phyloP scores from a whole-genome alignment of 768 basidiomycete genomes.

The Steccherinum ochraceum region DNA sequence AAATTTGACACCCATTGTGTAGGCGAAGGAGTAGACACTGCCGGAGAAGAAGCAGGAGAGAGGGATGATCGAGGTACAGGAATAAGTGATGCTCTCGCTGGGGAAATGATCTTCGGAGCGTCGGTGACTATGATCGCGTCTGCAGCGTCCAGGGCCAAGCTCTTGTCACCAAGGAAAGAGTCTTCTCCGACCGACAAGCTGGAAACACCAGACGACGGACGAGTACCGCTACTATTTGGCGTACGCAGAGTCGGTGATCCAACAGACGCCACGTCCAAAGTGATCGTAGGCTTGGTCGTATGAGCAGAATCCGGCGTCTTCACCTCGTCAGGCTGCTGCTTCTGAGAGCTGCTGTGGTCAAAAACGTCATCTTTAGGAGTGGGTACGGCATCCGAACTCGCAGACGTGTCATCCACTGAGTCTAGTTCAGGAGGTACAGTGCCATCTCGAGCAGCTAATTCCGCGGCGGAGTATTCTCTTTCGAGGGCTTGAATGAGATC shows the following conservation, averaged over 20 bases:
- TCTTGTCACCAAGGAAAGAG: slow-evolving; percentile 2
- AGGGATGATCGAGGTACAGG: slow-evolving; percentile 12
- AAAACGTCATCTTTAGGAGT: slow-evolving; percentile 11
- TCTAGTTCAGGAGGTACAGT: slow-evolving; percentile 1
- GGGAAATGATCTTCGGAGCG: slow-evolving; percentile 10
- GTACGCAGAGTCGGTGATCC: background rate
- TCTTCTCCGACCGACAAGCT: background rate
- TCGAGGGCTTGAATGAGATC: no score
- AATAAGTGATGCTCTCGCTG: slow-evolving; percentile 8
- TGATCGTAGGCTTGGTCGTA: background rate
- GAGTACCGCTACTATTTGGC: background rate
- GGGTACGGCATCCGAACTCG: slow-evolving; percentile 11
- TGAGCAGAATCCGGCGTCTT: background rate
- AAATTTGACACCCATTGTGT: background rate
- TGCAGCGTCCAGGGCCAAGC: slow-evolving; percentile 6
- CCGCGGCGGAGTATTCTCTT: no score
- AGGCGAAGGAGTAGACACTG: slow-evolving; percentile 1
- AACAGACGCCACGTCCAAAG: background rate
- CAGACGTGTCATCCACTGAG: slow-evolving; percentile 2
- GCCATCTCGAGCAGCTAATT: slow-evolving; percentile 2
- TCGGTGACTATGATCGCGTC: slow-evolving; percentile 15
- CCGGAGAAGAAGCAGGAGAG: slow-evolving; percentile 8
- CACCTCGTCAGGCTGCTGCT: background rate
- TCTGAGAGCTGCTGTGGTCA: background rate
- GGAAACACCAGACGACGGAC: background rate